Base-by-base conservation (phyloP, 441 rosid genomes). In the Mallotus repandus region DNA sequence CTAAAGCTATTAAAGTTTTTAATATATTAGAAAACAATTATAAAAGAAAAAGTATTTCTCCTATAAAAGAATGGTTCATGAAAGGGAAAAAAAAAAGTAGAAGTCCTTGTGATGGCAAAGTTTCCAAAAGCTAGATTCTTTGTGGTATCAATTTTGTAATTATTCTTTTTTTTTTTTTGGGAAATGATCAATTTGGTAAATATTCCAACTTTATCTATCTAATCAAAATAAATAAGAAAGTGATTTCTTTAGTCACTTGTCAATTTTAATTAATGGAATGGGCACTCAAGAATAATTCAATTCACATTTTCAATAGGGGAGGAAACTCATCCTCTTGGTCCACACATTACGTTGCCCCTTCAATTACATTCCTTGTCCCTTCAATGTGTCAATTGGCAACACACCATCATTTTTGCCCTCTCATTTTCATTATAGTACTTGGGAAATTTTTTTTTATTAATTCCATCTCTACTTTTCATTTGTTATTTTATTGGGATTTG, bases 171-270 rank as follows among this genome's bases (percentile, higher is more conserved):
- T n/a, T n/a, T n/a, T n/a, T n/a, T n/a, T n/a, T n/a, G n/a, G n/a
- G n/a, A n/a, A n/a, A n/a, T n/a, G n/a, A n/a, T n/a, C n/a, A n/a
- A n/a, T n/a, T n/a, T n/a, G n/a, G n/a, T n/a, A n/a, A n/a, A n/a
- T n/a, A n/a, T n/a, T 10, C 12, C 64, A 58, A 38, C 69, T 45
- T 69, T 57, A 69, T 57, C 59, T 43, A 25, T 25, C 29, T 25
- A 25, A 25, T 25, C 29, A 25, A 25, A 25, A 25, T 25, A 25
- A 69, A 57, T 56, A 22, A n/a, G 45, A 15, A 70, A 16, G 54
- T 41, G 18, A 56, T 41, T 19, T 0, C 14, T 16, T 10, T 9
- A 11, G 25, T 45, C 46, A 12, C 29, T 25, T 25, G 16, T 58
- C 43, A 45, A 60, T 25, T 25, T n/a, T 9, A 57, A 18, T 15